Conservation (phyloP, 805 yeast genomes). For the Suhomyces canberraensis region DNA sequence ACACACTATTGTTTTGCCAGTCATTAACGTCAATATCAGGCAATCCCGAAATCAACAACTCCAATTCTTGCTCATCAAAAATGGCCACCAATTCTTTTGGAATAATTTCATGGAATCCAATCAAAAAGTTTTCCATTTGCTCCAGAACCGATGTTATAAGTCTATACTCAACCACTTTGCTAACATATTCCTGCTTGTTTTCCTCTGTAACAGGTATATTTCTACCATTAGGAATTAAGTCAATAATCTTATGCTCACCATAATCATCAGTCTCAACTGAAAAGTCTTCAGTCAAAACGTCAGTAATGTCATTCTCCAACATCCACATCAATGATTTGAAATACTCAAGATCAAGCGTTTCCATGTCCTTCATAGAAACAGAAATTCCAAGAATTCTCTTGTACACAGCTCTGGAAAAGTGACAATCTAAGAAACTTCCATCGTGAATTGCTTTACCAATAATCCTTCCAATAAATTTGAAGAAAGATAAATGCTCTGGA, state of each 20-base stretch:
- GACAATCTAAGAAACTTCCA: slow-evolving; percentile 83
- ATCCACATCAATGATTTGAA: slow-evolving; percentile 93
- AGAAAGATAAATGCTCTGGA: slow-evolving; percentile 89
- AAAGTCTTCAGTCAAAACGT: slow-evolving; percentile 90
- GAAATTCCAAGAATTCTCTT: slow-evolving; percentile 76
- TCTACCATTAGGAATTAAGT: slow-evolving; percentile 77
- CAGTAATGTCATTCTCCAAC: slow-evolving; percentile 94
- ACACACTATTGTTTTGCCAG: slow-evolving; percentile 84
- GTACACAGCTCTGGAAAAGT: slow-evolving; percentile 92
- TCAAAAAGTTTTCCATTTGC: slow-evolving; percentile 80
- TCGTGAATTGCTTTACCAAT: slow-evolving; percentile 94
- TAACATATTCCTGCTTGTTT: slow-evolving; percentile 87
- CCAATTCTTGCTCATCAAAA: slow-evolving; percentile 94
- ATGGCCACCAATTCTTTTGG: slow-evolving; percentile 79
- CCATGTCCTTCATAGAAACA: slow-evolving; percentile 90
- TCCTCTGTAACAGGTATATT: slow-evolving; percentile 84
- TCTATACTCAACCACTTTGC: slow-evolving; percentile 80
- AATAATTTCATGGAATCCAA: slow-evolving; percentile 88
- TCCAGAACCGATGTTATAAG: slow-evolving; percentile 78
- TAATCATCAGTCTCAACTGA: slow-evolving; percentile 91
- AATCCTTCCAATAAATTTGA: slow-evolving; percentile 89
- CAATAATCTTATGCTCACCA: slow-evolving; percentile 83
- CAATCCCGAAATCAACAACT: slow-evolving; percentile 85
- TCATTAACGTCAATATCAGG: slow-evolving; percentile 96
- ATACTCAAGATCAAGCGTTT: slow-evolving; percentile 86